Percentiles rank a stretch among this genome's conserved stretches.
phyloP scores from a whole-genome alignment of 805 yeast genomes.

The Candida succiphila region DNA sequence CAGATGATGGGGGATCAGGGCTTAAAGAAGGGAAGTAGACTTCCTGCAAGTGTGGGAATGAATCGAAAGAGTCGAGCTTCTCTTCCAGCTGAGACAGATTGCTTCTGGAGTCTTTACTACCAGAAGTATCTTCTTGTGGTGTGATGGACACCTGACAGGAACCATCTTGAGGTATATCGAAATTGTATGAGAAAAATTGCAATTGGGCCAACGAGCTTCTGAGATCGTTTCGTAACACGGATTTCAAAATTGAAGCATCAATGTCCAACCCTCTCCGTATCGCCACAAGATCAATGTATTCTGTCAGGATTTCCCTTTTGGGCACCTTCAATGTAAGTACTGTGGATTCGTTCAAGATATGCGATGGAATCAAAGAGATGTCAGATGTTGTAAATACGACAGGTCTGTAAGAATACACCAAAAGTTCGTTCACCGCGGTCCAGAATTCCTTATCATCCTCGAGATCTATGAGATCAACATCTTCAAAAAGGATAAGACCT shows the following conservation, averaged over 20 bases:
- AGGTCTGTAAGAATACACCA: conserved; percentile 29
- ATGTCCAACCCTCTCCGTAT: conserved; percentile 15
- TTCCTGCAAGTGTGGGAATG: no score
- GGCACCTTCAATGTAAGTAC: conserved; percentile 12
- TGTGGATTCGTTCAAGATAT: conserved; percentile 20
- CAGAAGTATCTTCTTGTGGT: no score
- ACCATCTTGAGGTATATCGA: no score
- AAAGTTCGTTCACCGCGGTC: conserved; percentile 53
- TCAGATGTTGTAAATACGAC: conserved; percentile 21
- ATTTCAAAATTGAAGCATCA: conserved; percentile 9
- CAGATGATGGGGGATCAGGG: no score
- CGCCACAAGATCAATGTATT: conserved; percentile 19
- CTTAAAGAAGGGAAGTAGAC: no score
- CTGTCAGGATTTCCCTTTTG: conserved; percentile 1
- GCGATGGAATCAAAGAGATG: conserved; percentile 15
- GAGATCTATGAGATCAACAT: conserved; percentile 72
- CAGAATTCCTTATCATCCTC: conserved; percentile 74
- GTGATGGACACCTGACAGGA: no score
- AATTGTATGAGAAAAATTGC: no score
- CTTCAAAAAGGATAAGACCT: conserved; percentile 63
- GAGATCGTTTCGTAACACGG: conserved; percentile 8
- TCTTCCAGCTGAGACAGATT: no score
- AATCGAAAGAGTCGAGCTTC: no score
- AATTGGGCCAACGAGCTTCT: conserved; percentile 19
- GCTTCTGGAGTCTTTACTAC: no score